phyloP scores from a whole-genome alignment of 192 early-diverging fungal genomes.

The Coemansia interrupta region DNA sequence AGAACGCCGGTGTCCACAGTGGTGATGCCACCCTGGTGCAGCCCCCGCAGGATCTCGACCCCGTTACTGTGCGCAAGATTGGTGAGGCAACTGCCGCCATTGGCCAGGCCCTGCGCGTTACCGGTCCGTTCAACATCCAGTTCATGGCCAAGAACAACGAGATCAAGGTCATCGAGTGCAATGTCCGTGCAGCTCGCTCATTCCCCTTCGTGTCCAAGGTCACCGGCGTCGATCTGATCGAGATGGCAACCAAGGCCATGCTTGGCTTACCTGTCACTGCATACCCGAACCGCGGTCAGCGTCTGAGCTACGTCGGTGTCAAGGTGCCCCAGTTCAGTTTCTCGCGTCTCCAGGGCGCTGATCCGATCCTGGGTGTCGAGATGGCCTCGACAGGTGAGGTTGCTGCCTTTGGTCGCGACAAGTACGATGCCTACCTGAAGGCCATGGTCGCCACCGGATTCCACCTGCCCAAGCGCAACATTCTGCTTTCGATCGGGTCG shows the following conservation, averaged over 20 bases:
- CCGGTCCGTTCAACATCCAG: slow-evolving; percentile 99
- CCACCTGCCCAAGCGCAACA: slow-evolving; percentile 90
- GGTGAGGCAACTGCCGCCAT: slow-evolving; percentile 89
- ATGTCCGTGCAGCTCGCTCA: slow-evolving; percentile 93
- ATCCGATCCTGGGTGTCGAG: slow-evolving; percentile 95
- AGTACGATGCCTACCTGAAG: slow-evolving; percentile 98
- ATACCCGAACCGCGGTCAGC: slow-evolving; percentile 76
- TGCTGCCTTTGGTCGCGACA: slow-evolving; percentile 93
- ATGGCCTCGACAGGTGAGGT: slow-evolving; percentile 99
- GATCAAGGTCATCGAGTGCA: slow-evolving; percentile 98
- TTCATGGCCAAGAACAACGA: slow-evolving; percentile 69
- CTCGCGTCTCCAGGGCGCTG: slow-evolving; percentile 92
- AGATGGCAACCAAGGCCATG: slow-evolving; percentile 89
- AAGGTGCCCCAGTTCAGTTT: slow-evolving; percentile 97
- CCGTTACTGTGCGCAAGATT: slow-evolving; percentile 90
- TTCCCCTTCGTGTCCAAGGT: slow-evolving; percentile 98
- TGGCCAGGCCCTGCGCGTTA: slow-evolving; percentile 87
- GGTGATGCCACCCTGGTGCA: slow-evolving; percentile 93
- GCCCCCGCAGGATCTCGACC: slow-evolving; percentile 84
- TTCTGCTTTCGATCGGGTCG: slow-evolving; percentile 92
- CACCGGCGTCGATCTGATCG: slow-evolving; percentile 86
- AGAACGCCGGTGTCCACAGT: slow-evolving; percentile 97
- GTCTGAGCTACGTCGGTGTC: slow-evolving; percentile 75
- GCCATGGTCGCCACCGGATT: slow-evolving; percentile 91
- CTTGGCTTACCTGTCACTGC: slow-evolving; percentile 73